Evolutionary conservation across 139 green algal genomes (phyloP), one percentile per base, ranked within the genome.

Genomic region (Chlorokybus atmophyticus): DNA sequence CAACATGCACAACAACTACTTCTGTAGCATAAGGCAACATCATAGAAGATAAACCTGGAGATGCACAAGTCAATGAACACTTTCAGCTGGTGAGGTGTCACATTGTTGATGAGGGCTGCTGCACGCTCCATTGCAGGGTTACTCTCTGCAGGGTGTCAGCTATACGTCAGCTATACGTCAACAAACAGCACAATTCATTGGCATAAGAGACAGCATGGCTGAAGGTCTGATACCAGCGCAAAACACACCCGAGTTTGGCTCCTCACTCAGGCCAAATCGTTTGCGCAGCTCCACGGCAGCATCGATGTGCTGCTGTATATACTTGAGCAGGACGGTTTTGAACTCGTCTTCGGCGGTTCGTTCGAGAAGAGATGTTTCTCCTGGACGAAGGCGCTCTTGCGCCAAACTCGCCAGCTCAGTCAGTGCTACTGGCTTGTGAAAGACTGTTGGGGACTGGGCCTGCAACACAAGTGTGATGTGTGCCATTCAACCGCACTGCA

Each of bases 51-150:
- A 10, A 23, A 53, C 44, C 44, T 44, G 17, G 38, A 44, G 4
- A 71, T 70, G 57, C 71, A 75, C 6, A 24, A 48, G 38, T 71
- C 42, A 42, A 93, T 51, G 51, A 93, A 93, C 0, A 58, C 52
- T 24, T 55, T 28, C 59, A 90, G 67, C 69, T 88, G 71, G 17
- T 19, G 4, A 0, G 27, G 40, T 14, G 78, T 91, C n/a, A 87
- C 47, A 1, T 78, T 78, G 23, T 17, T 14, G 14, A 44, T 44
- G 38, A 14, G 14, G 14, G 38, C 38, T 17, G 38, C 38, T 17
- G 38, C 38, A 23, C 38, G 38, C 17, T 44, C 38, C 38, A 17
- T 14, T 17, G 38, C 38, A 17, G 38, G 17, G n/a, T n/a, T n/a
- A n/a, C n/a, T n/a, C n/a, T n/a, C n/a, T n/a, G n/a, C n/a, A n/a